A percentile compares a stretch with the other conserved stretches of the same genome.
These are phyloP conservation scores for Aspergillus ochraceus DNA, from an alignment of 2,329 filamentous ascomycete genomes.

Conservation along the genomic window DNA sequence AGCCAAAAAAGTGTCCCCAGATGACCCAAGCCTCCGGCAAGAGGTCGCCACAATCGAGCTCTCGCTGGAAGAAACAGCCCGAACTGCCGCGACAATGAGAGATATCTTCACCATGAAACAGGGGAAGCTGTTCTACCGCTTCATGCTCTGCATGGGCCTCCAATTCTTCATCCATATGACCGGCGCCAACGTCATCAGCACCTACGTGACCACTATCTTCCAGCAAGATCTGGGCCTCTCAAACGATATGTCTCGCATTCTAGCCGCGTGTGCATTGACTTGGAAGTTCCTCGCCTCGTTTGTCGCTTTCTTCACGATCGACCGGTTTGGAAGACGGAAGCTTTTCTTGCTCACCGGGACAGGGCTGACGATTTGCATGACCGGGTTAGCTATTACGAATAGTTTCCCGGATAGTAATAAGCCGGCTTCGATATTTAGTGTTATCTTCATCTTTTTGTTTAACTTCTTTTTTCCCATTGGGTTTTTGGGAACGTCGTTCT, in stretches of 20 bases:
- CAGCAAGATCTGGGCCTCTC: constrained; percentile 5
- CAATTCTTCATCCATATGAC: constrained; percentile 47
- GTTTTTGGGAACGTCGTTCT: constrained; percentile 6
- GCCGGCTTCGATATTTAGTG: not conserved
- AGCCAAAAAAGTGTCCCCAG: constrained; percentile 10
- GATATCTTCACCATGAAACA: constrained; percentile 45
- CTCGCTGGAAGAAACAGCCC: constrained; percentile 38
- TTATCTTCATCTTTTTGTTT: constrained; percentile 7
- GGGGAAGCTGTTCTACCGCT: constrained; percentile 52
- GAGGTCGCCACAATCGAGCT: constrained; percentile 51
- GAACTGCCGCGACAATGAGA: constrained; percentile 44
- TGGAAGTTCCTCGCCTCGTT: constrained; percentile 13
- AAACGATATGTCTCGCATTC: not conserved
- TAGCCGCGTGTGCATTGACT: constrained; percentile 8
- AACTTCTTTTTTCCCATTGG: constrained; percentile 13
- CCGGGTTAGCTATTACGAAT: constrained; percentile 9
- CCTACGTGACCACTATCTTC: constrained; percentile 34
- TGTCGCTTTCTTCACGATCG: constrained; percentile 10
- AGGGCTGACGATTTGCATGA: constrained; percentile 13
- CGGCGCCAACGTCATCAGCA: constrained; percentile 36
- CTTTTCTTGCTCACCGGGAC: constrained; percentile 9
- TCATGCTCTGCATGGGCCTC: constrained; percentile 48
- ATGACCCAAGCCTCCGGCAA: constrained; percentile 38
- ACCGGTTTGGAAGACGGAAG: constrained; percentile 11
- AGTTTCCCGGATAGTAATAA: not conserved